phyloP scores from a whole-genome alignment of 768 basidiomycete genomes.

The Amanita pseudoporphyria region DNA sequence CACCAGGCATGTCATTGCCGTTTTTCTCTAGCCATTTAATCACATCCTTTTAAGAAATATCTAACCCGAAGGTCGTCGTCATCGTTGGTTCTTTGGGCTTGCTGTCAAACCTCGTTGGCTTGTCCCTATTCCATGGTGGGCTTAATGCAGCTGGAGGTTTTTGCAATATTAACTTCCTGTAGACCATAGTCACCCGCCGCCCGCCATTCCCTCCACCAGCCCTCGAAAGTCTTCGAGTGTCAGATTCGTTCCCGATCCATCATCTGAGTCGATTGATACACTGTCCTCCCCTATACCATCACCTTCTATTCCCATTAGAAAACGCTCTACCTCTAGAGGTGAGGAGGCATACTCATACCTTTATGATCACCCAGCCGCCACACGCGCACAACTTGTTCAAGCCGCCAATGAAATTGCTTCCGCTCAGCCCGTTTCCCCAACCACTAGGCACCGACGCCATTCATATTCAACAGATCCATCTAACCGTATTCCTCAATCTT shows the following conservation, averaged over 20 bases:
- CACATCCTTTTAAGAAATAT: conserved; percentile 51
- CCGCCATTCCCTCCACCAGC: conserved; percentile 26
- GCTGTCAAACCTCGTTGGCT: conserved; percentile 83
- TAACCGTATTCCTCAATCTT: not conserved
- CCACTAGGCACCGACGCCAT: conserved; percentile 17
- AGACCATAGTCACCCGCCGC: conserved; percentile 57
- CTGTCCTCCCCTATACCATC: not conserved
- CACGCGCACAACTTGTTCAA: conserved; percentile 65
- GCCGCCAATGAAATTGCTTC: conserved; percentile 75
- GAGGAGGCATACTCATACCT: conserved; percentile 46
- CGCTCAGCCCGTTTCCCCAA: conserved; percentile 38
- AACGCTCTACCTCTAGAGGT: not conserved
- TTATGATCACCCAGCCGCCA: conserved; percentile 67
- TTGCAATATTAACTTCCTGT: conserved; percentile 27
- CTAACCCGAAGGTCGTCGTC: conserved; percentile 81
- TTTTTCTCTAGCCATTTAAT: conserved; percentile 1
- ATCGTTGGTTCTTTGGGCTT: conserved; percentile 86
- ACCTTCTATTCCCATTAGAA: conserved; percentile 4
- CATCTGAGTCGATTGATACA: conserved; percentile 2
- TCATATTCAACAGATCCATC: conserved; percentile 11
- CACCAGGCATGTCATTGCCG: conserved; percentile 45
- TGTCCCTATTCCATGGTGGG: conserved; percentile 93
- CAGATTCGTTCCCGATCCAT: conserved; percentile 14
- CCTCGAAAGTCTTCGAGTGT: conserved; percentile 32
- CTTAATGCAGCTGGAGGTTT: conserved; percentile 1